Conservation (phyloP, 2,329 filamentous ascomycete genomes). For the Catunica adiposa region DNA sequence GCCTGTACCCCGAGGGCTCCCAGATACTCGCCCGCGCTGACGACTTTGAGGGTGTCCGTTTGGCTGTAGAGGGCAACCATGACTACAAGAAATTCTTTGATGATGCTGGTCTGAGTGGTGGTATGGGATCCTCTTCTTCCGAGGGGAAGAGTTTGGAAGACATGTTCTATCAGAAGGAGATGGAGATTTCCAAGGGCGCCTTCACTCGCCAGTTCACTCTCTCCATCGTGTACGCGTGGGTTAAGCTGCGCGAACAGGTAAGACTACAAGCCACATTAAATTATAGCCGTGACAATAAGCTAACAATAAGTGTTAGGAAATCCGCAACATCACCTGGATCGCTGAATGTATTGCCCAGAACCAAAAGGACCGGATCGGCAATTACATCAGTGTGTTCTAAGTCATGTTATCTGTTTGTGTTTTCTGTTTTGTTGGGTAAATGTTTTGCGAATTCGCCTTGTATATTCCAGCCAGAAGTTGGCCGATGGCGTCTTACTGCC, state of each 20-base stretch:
- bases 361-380: conserved; percentile 96
- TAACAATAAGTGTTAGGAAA: conserved; percentile 52
- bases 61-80: conserved; percentile 80
- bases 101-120: conserved; percentile 62
- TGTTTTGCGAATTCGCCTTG: background rate
- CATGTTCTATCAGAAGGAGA: conserved; percentile 98
- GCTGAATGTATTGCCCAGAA: conserved; percentile 98
- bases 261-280: conserved; percentile 19
- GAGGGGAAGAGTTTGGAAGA: conserved; percentile 89
- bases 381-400: conserved; percentile 97
- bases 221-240: conserved; percentile 92
- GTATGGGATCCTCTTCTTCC: conserved; percentile 51
- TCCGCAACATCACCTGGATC: conserved; percentile 99
- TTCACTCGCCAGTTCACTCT: conserved; percentile 95
- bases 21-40: conserved; percentile 90
- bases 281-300: background rate
- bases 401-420: conserved; percentile 5
- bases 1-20: conserved; percentile 83
- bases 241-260: conserved; percentile 94
- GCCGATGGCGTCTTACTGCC: background rate
- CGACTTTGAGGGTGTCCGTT: conserved; percentile 79
- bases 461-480: background rate
- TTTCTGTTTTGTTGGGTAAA: background rate
- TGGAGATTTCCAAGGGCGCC: conserved; percentile 89
- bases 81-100: conserved; percentile 98